These are phyloP conservation scores for Sporisorium scitamineum DNA, from an alignment of 1,284 basidiomycete species.

Conservation along the genomic window DNA sequence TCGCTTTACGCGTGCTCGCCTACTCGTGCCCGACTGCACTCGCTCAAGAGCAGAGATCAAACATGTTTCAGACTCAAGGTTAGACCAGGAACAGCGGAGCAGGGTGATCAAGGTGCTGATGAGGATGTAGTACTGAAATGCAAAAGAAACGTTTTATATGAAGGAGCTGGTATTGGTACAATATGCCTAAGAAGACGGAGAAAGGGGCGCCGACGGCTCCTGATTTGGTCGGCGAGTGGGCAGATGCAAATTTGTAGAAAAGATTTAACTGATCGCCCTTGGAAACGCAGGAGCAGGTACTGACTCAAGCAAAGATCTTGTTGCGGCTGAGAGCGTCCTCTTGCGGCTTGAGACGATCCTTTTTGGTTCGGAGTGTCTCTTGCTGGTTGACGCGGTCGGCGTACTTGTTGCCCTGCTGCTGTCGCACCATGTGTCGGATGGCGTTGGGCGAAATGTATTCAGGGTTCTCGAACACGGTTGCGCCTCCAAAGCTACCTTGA, in stretches of 20 bases:
- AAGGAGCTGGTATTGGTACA: constrained; percentile 26
- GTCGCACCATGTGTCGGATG: constrained; percentile 79
- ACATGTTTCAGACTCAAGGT: neutral
- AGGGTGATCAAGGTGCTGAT: constrained; percentile 5
- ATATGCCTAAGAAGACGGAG: neutral
- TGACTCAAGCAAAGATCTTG: constrained; percentile 84
- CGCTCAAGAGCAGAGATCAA: neutral
- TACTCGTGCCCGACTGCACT: neutral
- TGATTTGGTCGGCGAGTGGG: neutral
- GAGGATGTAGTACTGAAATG: constrained; percentile 13
- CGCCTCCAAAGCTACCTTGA: constrained; percentile 84
- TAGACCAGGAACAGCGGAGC: neutral
- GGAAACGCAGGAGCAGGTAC: neutral
- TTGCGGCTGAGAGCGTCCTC: constrained; percentile 86
- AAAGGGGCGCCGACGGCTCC: neutral
- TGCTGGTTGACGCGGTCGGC: constrained; percentile 82
- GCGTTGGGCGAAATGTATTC: constrained; percentile 92
- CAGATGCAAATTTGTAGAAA: neutral
- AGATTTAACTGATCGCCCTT: neutral
- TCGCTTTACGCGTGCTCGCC: constrained; percentile 1
- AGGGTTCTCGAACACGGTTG: constrained; percentile 95
- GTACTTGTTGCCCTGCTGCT: constrained; percentile 84
- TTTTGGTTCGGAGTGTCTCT: constrained; percentile 77
- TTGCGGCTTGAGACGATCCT: constrained; percentile 76
- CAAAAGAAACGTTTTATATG: constrained; percentile 7